These are phyloP conservation scores for Rhizoclosmatium globosum DNA, from an alignment of 192 early-diverging fungal species.

Conservation along the genomic window DNA sequence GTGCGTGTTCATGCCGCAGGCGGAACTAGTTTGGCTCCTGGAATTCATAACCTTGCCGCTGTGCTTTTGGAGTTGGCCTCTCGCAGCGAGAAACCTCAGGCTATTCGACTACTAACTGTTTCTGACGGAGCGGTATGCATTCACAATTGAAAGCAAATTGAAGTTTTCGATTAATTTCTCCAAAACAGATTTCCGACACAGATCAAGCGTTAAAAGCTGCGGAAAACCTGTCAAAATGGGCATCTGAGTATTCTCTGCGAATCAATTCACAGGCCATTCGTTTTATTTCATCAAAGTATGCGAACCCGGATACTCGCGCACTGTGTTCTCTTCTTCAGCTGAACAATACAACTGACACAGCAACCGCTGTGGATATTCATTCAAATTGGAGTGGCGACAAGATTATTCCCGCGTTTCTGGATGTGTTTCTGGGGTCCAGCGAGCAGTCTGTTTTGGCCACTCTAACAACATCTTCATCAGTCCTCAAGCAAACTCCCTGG, in stretches of 20 bases:
- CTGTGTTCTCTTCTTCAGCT: constrained; percentile 43
- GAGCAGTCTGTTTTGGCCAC: neutral
- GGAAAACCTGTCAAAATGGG: neutral
- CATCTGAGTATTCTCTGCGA: neutral
- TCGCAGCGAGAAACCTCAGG: neutral
- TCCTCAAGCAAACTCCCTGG: constrained; percentile 24
- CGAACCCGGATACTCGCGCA: constrained; percentile 39
- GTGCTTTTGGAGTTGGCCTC: neutral
- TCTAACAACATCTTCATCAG: neutral
- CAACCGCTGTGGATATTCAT: neutral
- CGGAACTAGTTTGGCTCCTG: constrained; percentile 36
- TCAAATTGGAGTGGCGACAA: neutral
- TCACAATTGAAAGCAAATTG: no score
- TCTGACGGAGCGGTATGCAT: constrained; percentile 32
- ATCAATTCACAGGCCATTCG: constrained; percentile 45
- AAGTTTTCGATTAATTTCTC: no score
- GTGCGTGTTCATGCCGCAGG: constrained; percentile 5
- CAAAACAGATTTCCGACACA: constrained; percentile 27
- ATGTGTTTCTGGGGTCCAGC: neutral
- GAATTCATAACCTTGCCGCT: neutral
- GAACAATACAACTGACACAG: constrained; percentile 10
- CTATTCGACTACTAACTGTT: constrained; percentile 27
- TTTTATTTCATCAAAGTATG: constrained; percentile 22
- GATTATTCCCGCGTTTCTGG: neutral
- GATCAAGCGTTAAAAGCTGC: constrained; percentile 7